Percentiles rank a stretch among this genome's conserved stretches.
These are phyloP conservation scores for Syncephalastrum racemosum DNA, from an alignment of 371 early-diverging fungal species.

Conservation along the genomic window DNA sequence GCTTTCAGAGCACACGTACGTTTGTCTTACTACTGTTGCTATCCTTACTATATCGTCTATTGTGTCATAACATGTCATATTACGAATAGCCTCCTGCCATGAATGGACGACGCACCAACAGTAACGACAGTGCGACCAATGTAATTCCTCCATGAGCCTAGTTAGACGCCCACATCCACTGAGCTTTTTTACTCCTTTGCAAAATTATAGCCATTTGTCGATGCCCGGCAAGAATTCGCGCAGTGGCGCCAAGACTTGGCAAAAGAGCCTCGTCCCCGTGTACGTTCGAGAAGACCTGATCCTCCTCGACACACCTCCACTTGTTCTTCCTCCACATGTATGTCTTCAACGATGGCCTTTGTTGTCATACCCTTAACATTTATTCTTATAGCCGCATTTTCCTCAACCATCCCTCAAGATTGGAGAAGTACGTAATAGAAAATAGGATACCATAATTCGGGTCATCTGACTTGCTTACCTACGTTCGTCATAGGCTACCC, in stretches of 20 bases:
- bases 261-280: constrained; percentile 2
- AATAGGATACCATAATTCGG: too few species aligned
- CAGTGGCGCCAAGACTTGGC: constrained; percentile 24
- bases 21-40: too few species aligned
- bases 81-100: too few species aligned
- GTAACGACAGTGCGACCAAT: too few species aligned
- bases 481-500: too few species aligned
- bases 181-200: background rate
- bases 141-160: too few species aligned
- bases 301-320: background rate
- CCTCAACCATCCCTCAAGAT: constrained; percentile 4
- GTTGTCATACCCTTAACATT: background rate
- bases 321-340: background rate
- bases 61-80: too few species aligned
- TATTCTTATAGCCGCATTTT: constrained; percentile 1
- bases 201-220: background rate
- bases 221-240: constrained; percentile 17
- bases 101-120: too few species aligned
- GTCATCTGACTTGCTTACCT: too few species aligned
- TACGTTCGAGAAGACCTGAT: constrained; percentile 1
- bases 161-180: too few species aligned
- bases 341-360: background rate
- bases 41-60: too few species aligned
- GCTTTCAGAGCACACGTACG: too few species aligned
- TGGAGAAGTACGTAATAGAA: constrained; percentile 10